Conservation (phyloP, 257 asterid species). For the Ilex asprella region DNA sequence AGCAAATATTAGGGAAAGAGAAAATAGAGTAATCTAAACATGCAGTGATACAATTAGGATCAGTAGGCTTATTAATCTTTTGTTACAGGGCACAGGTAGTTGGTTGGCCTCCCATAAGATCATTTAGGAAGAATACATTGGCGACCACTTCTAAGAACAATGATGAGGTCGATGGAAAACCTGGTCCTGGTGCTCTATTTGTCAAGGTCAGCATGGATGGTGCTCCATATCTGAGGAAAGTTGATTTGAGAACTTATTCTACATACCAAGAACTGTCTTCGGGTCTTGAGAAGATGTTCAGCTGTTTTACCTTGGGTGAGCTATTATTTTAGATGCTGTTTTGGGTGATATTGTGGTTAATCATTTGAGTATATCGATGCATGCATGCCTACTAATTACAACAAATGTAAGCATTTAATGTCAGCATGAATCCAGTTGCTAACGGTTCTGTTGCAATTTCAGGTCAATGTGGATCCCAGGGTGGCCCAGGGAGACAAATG, state of each 20-base stretch:
- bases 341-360: background rate
- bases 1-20: too few species aligned
- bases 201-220: slow-evolving; percentile 95
- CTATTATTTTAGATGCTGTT: background rate
- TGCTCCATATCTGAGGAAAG: slow-evolving; percentile 90
- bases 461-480: slow-evolving; percentile 67
- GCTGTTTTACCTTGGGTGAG: slow-evolving; percentile 59
- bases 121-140: slow-evolving; percentile 66
- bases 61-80: background rate
- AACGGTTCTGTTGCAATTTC: background rate
- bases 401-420: background rate
- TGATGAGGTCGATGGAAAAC: slow-evolving; percentile 71
- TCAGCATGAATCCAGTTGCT: background rate
- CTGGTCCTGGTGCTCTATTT: slow-evolving; percentile 59
- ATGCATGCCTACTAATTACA: too few species aligned
- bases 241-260: slow-evolving; percentile 67
- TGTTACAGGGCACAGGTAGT: slow-evolving; percentile 67
- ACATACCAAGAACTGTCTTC: slow-evolving; percentile 70
- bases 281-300: slow-evolving; percentile 85
- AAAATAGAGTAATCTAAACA: background rate
- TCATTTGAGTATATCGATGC: background rate
- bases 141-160: slow-evolving; percentile 64
- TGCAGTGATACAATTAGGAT: background rate
- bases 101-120: slow-evolving; percentile 94
- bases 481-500: slow-evolving; percentile 40